Percentiles rank a stretch among this genome's conserved stretches.
Evolutionary conservation across 2,329 filamentous ascomycete genomes (phyloP).

Genomic region (Fusarium nelsonii): DNA sequence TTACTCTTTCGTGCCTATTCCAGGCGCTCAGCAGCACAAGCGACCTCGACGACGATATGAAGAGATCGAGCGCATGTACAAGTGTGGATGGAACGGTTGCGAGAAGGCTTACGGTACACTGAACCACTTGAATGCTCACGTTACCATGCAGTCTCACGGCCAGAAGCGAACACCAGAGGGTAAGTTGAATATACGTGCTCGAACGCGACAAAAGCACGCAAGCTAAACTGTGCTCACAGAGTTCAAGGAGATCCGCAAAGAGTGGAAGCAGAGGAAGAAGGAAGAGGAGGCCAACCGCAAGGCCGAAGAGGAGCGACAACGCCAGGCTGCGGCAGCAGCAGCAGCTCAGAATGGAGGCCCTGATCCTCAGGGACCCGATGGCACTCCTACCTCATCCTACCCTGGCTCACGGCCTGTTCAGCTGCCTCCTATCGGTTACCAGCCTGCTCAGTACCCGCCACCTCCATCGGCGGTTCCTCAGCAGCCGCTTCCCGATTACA

Average conservation of each 20-base stretch:
- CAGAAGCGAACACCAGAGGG: slow-evolving; percentile 96
- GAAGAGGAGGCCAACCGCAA: slow-evolving; percentile 77
- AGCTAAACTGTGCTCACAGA: slow-evolving; percentile 68
- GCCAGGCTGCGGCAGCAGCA: slow-evolving; percentile 63
- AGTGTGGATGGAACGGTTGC: slow-evolving; percentile 97
- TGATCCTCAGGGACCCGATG: slow-evolving; percentile 60
- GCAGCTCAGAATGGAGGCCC: slow-evolving; percentile 64
- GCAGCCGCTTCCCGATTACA: slow-evolving; percentile 68
- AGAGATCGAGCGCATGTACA: slow-evolving; percentile 99
- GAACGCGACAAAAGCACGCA: background rate
- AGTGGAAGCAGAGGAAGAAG: slow-evolving; percentile 99
- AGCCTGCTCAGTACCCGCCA: slow-evolving; percentile 74
- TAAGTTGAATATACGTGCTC: slow-evolving; percentile 61
- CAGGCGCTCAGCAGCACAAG: slow-evolving; percentile 97
- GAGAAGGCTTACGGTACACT: slow-evolving; percentile 98
- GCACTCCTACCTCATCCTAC: slow-evolving; percentile 65
- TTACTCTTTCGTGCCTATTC: slow-evolving; percentile 97
- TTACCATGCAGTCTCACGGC: slow-evolving; percentile 98
- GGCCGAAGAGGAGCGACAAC: slow-evolving; percentile 84
- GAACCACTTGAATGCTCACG: slow-evolving; percentile 97
- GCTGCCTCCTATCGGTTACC: slow-evolving; percentile 81
- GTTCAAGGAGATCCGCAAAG: slow-evolving; percentile 98
- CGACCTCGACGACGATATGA: slow-evolving; percentile 92
- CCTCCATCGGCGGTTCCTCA: slow-evolving; percentile 67
- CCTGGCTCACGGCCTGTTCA: slow-evolving; percentile 70